A percentile compares a stretch with the other conserved stretches of the same genome.
These are phyloP conservation scores for Tricholoma sp. DNA, from an alignment of 768 basidiomycete genomes.

Conservation along the genomic window DNA sequence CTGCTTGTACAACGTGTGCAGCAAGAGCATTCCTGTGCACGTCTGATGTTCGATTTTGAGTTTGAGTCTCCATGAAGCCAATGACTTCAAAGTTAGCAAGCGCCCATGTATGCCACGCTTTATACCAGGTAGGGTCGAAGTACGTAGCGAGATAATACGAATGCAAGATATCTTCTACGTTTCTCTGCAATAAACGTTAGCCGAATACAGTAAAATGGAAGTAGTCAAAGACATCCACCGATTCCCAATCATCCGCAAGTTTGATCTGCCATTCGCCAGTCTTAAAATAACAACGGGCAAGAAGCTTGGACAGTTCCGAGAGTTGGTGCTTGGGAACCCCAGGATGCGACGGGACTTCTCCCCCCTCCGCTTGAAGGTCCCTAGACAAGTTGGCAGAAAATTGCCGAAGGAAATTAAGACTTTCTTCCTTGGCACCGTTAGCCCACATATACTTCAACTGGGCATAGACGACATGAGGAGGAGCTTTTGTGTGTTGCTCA, in stretches of 20 bases:
- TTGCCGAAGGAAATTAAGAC: slow-evolving; percentile 71
- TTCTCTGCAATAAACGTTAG: slow-evolving; percentile 43
- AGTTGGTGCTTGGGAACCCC: slow-evolving; percentile 56
- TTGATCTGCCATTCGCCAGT: slow-evolving; percentile 92
- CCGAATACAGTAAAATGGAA: not conserved
- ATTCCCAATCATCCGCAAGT: slow-evolving; percentile 72
- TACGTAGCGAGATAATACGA: slow-evolving; percentile 85
- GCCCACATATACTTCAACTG: slow-evolving; percentile 97
- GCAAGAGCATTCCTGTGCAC: slow-evolving; percentile 61
- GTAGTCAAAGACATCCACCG: slow-evolving; percentile 42
- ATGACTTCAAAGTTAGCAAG: slow-evolving; percentile 95
- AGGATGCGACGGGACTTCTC: slow-evolving; percentile 45
- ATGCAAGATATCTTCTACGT: slow-evolving; percentile 76
- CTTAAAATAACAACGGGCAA: slow-evolving; percentile 97
- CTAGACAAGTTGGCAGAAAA: slow-evolving; percentile 71
- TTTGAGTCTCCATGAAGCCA: slow-evolving; percentile 66
- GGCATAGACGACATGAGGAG: slow-evolving; percentile 94
- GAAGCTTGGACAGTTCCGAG: slow-evolving; percentile 66
- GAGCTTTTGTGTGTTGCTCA: slow-evolving; percentile 60
- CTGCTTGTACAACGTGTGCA: slow-evolving; percentile 84
- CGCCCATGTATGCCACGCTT: slow-evolving; percentile 99
- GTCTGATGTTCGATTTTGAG: slow-evolving; percentile 49
- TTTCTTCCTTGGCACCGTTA: slow-evolving; percentile 69
- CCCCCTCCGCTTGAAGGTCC: slow-evolving; percentile 64
- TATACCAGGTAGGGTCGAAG: slow-evolving; percentile 95